Percentiles rank a stretch among this genome's conserved stretches.
phyloP scores from a whole-genome alignment of 225 moss, liverwort and hornwort genomes.

The Rhytidiadelphus loreus region DNA sequence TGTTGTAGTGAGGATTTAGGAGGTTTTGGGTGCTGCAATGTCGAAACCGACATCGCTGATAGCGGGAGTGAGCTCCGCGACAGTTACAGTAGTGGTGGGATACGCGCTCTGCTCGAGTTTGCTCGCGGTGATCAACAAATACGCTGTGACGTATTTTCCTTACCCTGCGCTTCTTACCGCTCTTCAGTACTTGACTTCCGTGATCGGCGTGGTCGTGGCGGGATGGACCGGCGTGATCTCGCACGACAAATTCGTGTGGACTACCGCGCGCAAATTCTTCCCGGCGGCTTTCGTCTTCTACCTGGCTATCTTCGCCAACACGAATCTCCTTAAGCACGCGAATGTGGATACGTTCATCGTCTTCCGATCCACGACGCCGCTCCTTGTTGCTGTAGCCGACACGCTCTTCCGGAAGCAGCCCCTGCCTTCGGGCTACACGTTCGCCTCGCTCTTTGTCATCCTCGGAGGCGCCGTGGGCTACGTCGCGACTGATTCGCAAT shows the following conservation, averaged over 20 bases:
- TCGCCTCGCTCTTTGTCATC: slow-evolving; percentile 32
- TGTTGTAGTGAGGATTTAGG: not conserved
- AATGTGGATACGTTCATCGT: slow-evolving; percentile 60
- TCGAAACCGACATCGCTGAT: not conserved
- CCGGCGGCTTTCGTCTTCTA: slow-evolving; percentile 57
- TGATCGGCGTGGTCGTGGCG: slow-evolving; percentile 27
- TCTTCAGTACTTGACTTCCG: slow-evolving; percentile 41
- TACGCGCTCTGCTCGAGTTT: slow-evolving; percentile 46
- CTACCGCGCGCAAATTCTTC: slow-evolving; percentile 43
- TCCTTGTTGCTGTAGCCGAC: slow-evolving; percentile 46
- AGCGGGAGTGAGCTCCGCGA: slow-evolving; percentile 7
- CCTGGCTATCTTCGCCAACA: slow-evolving; percentile 49
- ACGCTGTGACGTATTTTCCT: slow-evolving; percentile 46
- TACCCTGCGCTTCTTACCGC: slow-evolving; percentile 44
- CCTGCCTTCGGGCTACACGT: slow-evolving; percentile 26
- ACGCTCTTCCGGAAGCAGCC: slow-evolving; percentile 44
- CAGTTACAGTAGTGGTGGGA: slow-evolving; percentile 29
- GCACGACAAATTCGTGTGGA: slow-evolving; percentile 31
- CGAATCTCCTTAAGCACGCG: slow-evolving; percentile 48
- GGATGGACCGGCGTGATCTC: slow-evolving; percentile 36
- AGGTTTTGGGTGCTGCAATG: not conserved
- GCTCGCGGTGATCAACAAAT: slow-evolving; percentile 47
- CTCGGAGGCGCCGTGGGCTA: slow-evolving; percentile 41
- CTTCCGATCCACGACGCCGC: slow-evolving; percentile 47
- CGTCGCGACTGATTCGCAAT: slow-evolving; percentile 43